Evolutionary conservation across 1,139 yeast genomes (phyloP).

Genomic region (Taphrina deformans): DNA sequence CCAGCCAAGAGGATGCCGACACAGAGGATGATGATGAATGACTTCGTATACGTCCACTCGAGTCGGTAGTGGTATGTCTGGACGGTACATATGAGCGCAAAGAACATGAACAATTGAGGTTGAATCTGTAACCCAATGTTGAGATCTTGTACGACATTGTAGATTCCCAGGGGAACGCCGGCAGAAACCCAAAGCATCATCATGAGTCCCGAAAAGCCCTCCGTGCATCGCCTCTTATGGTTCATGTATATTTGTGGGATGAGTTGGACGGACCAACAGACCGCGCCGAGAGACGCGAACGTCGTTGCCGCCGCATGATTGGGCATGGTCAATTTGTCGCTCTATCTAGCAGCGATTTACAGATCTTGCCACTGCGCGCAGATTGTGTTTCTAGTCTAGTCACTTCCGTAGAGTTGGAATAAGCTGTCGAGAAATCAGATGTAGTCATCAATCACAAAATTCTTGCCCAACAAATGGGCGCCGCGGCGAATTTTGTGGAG

Average conservation of each 20-base stretch:
- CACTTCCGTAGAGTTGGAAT: too few relatives aligned
- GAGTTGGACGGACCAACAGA: constrained; percentile 86
- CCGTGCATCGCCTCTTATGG: constrained; percentile 71
- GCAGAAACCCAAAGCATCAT: constrained; percentile 80
- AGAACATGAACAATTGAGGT: constrained; percentile 77
- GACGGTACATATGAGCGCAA: constrained; percentile 66
- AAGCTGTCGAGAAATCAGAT: too few relatives aligned
- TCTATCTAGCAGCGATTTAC: too few relatives aligned
- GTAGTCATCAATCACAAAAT: neutral
- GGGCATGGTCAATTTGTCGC: neutral
- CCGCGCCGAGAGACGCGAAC: constrained; percentile 84
- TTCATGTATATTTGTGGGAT: constrained; percentile 80
- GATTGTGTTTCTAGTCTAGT: too few relatives aligned
- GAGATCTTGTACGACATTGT: constrained; percentile 69
- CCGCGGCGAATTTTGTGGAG: neutral
- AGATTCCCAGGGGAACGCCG: constrained; percentile 80
- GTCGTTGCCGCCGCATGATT: constrained; percentile 60
- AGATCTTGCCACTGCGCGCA: too few relatives aligned
- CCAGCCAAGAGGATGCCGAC: constrained; percentile 57
- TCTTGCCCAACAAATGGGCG: too few relatives aligned
- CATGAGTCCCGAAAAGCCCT: constrained; percentile 83
- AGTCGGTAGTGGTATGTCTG: constrained; percentile 67
- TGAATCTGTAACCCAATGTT: constrained; percentile 78
- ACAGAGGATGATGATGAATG: constrained; percentile 47
- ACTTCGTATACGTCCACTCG: constrained; percentile 42